Conservation (phyloP, 768 basidiomycete species). For the Mycena galopus region DNA sequence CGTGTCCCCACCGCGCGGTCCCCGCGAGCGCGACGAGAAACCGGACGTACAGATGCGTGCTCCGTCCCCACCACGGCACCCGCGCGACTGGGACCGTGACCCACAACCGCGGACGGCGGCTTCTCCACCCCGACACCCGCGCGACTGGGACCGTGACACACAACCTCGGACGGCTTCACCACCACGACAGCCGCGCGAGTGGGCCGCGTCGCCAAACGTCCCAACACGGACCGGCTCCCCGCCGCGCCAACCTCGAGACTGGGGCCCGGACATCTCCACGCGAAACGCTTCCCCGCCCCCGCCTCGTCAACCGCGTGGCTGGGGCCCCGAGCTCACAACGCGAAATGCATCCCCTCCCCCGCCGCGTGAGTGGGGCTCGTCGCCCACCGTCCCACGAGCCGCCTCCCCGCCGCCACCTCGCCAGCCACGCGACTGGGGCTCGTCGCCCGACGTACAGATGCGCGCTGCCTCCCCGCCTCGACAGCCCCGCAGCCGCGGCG, state of each 20-base stretch:
- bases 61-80: not conserved
- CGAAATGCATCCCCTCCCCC: not conserved
- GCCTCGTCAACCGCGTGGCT: conserved; percentile 39
- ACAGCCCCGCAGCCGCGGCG: conserved; percentile 40
- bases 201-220: conserved; percentile 18
- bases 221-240: not conserved
- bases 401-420: not conserved
- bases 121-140: conserved; percentile 17
- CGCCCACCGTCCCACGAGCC: not conserved
- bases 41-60: not conserved
- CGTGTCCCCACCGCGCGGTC: conserved; percentile 19
- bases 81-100: not conserved
- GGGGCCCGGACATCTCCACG: not conserved
- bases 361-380: conserved; percentile 27
- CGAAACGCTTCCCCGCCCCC: conserved; percentile 26
- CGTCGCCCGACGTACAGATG: not conserved
- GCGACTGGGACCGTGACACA: conserved; percentile 19
- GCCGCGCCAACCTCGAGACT: not conserved
- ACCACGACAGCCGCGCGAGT: conserved; percentile 26
- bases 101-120: too few relatives aligned
- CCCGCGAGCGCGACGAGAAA: not conserved
- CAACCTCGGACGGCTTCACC: not conserved
- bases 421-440: not conserved
- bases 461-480: conserved; percentile 25
- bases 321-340: conserved; percentile 15